Evolutionary conservation across 768 basidiomycete species (phyloP).

Genomic region (Boletus rufocinnamomeus): DNA sequence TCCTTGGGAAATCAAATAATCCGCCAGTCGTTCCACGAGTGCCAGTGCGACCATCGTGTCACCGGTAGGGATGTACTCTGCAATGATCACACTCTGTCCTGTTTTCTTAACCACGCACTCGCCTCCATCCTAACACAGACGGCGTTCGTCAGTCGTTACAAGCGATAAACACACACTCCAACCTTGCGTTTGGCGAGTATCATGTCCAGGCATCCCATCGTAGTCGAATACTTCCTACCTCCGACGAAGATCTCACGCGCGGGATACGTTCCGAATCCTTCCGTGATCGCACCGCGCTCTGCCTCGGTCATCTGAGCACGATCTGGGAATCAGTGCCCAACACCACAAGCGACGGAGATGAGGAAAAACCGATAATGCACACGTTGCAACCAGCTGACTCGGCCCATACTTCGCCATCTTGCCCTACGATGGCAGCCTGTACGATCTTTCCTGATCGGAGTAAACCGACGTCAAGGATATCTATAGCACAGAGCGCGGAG

Average conservation of each 20-base stretch:
- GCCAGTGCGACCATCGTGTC: conserved; percentile 16
- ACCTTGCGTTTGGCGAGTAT: conserved; percentile 28
- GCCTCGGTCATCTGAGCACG: conserved; percentile 23
- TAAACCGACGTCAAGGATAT: conserved; percentile 81
- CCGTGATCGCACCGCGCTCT: conserved; percentile 22
- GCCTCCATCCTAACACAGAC: conserved; percentile 16
- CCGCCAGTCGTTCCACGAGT: conserved; percentile 25
- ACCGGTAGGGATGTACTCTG: conserved; percentile 18
- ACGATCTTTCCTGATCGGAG: conserved; percentile 71
- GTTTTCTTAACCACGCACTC: conserved; percentile 32
- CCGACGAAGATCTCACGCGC: conserved; percentile 26
- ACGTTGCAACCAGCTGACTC: conserved; percentile 30
- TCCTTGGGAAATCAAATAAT: conserved; percentile 27
- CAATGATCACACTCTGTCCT: conserved; percentile 27
- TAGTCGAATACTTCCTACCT: conserved; percentile 25
- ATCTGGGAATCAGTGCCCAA: neutral
- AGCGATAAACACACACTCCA: neutral
- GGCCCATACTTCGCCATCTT: conserved; percentile 36
- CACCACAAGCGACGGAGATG: neutral
- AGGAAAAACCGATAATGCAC: conserved; percentile 13
- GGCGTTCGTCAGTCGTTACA: neutral
- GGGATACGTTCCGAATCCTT: conserved; percentile 24
- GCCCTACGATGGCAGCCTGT: conserved; percentile 57
- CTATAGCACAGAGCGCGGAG: conserved; percentile 40
- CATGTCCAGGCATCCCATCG: conserved; percentile 32